A percentile compares a stretch with the other conserved stretches of the same genome.
Conservation (phyloP, 345 rosid species). For the Hibiscus trionum region DNA sequence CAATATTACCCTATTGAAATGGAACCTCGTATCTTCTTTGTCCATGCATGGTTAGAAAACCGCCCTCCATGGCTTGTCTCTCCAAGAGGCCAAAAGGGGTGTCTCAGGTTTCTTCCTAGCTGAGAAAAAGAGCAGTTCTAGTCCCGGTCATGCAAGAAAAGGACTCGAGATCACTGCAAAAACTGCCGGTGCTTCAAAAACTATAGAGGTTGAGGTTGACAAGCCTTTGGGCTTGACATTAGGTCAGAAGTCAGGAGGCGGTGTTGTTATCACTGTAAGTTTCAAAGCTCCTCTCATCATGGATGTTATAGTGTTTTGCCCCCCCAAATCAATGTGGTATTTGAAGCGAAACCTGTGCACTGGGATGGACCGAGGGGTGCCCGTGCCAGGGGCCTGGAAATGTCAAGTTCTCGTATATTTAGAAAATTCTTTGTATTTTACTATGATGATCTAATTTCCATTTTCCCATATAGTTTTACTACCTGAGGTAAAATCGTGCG, state of each 20-base stretch:
- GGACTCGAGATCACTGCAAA: slow-evolving; percentile 52
- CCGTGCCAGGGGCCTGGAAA: no score
- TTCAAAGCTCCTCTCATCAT: not conserved
- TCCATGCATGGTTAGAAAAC: slow-evolving; percentile 35
- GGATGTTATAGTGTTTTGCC: not conserved
- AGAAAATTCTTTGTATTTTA: no score
- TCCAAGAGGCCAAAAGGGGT: slow-evolving; percentile 49
- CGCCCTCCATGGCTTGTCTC: slow-evolving; percentile 55
- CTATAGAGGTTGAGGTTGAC: slow-evolving; percentile 88
- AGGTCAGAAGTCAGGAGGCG: slow-evolving; percentile 87
- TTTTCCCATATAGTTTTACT: no score
- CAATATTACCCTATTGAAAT: not conserved
- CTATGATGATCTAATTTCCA: no score
- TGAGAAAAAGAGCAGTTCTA: slow-evolving; percentile 14
- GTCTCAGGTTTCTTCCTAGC: slow-evolving; percentile 36
- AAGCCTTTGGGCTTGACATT: slow-evolving; percentile 89
- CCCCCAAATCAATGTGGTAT: not conserved
- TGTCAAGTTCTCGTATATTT: no score
- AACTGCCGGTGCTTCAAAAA: slow-evolving; percentile 67
- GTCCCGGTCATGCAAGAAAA: slow-evolving; percentile 16
- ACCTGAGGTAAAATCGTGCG: no score
- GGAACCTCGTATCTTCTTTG: no score
- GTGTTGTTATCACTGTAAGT: slow-evolving; percentile 85
- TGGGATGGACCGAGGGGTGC: no score
- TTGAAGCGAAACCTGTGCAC: not conserved